Base-by-base conservation (phyloP, 2,329 filamentous ascomycete species). In the Trichoderma hamatum region DNA sequence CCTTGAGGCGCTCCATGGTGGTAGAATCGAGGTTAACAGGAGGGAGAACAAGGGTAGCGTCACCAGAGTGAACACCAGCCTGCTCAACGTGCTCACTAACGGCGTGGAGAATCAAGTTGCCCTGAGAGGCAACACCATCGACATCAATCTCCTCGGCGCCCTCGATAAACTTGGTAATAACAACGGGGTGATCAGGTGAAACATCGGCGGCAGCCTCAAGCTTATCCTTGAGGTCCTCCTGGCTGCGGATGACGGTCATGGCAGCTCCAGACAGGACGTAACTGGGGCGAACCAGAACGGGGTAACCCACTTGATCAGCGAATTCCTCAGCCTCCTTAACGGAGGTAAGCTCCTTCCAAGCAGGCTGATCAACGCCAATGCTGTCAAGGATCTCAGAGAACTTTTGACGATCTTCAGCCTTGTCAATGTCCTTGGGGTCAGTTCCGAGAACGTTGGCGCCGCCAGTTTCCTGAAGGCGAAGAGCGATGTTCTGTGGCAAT, bases 121-220 rank as follows among this genome's bases (percentile, higher is more conserved):
- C 96, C 74, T 92, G 84, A 51, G 92, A 92, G 49, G 92, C 94
- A 71, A 99, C 96, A 78, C 90, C 95, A 76, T 99, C 96, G 72
- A 97, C 93, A 75, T 99, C 96, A 70, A 99, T 97, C 81, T 99
- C 96, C 82, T 96, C 86, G 6, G 96, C 96, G 67, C 94, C 94
- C 82, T 98, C 94, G 72, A 99, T 98, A 84, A 97, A 98, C 83
- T 98, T 97, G 77, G 91, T 97, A 80, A 99, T 98, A 68, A 99
- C 96, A 51, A 99, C 96, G 2, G 96, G 96, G 82, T 99, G 94
- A 78, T 99, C 96, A 19, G 96, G 94, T 19, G 94, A 97, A 71
- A 98, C 96, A 69, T 90, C 90, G 79, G 90, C 91, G 64, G 96
- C 96, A 72, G 94, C 95, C 77, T 93, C 88, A 7, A 99, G 90